Percentiles rank a stretch among this genome's conserved stretches.
These are phyloP conservation scores for Rubia occidens DNA, from an alignment of 305 asterid species.

Conservation along the genomic window DNA sequence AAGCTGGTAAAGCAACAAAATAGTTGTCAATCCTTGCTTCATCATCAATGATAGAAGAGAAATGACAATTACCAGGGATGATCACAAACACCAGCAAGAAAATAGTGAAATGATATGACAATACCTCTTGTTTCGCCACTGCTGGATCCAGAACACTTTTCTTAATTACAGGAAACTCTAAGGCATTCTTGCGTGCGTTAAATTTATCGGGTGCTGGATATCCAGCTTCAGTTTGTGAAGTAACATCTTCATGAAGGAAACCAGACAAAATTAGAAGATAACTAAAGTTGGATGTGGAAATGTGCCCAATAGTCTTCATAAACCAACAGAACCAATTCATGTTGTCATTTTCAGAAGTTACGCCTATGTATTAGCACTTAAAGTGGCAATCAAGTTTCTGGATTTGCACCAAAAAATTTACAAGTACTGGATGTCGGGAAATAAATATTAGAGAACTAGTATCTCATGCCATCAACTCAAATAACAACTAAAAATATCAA, in stretches of 20 bases:
- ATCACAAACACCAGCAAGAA: slow-evolving; percentile 2
- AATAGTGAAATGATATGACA: background rate
- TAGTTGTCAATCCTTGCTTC: background rate
- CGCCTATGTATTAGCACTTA: background rate
- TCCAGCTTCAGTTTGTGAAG: slow-evolving; percentile 20
- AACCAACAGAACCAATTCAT: background rate
- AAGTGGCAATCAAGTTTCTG: background rate
- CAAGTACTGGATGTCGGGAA: background rate
- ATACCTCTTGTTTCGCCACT: slow-evolving; percentile 23
- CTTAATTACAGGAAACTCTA: slow-evolving; percentile 27
- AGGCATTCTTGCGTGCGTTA: slow-evolving; percentile 19
- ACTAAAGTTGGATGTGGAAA: background rate
- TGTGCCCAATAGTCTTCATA: background rate
- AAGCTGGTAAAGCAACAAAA: background rate
- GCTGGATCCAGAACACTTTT: slow-evolving; percentile 29
- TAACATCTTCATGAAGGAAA: slow-evolving; percentile 24
- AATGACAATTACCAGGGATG: background rate
- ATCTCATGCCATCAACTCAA: background rate
- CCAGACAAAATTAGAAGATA: slow-evolving; percentile 5
- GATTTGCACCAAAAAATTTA: background rate
- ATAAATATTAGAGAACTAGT: background rate
- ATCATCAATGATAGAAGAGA: background rate
- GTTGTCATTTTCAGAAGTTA: background rate
- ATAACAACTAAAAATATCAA: slow-evolving; percentile 3
- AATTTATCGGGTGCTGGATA: slow-evolving; percentile 17